Conservation (phyloP, 2,329 filamentous ascomycete genomes). For the Neofusicoccum laricinum region DNA sequence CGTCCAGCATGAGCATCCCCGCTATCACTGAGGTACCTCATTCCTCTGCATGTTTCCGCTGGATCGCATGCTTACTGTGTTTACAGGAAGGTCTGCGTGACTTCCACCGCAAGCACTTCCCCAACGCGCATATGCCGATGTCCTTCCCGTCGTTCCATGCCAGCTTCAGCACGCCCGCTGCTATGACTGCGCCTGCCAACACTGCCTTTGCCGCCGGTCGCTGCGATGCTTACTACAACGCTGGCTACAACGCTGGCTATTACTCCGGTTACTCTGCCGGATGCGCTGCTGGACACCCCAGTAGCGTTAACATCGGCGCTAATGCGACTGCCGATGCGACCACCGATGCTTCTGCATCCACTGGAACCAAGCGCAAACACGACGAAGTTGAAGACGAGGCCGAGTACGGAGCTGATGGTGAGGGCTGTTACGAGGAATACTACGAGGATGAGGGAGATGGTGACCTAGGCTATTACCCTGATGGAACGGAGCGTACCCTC, state of each 20-base stretch:
- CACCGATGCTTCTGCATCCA: not conserved
- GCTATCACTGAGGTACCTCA: not conserved
- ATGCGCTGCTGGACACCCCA: not conserved
- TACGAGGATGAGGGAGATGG: slow-evolving; percentile 56
- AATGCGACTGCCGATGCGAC: not conserved
- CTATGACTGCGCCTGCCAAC: not conserved
- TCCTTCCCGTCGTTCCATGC: slow-evolving; percentile 26
- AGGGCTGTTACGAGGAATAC: slow-evolving; percentile 36
- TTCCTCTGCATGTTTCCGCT: not conserved
- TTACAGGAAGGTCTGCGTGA: slow-evolving; percentile 41
- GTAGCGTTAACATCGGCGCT: too few relatives aligned
- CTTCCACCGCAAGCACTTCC: slow-evolving; percentile 45
- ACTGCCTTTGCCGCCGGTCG: slow-evolving; percentile 5
- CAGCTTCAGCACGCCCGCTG: not conserved
- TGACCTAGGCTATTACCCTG: slow-evolving; percentile 76
- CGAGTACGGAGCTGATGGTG: slow-evolving; percentile 20
- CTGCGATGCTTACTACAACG: not conserved
- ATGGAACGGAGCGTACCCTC: slow-evolving; percentile 83
- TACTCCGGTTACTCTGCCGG: not conserved
- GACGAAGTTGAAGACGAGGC: not conserved
- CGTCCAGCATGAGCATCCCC: not conserved
- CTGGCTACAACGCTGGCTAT: not conserved
- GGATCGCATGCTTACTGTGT: slow-evolving; percentile 8
- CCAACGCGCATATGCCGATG: slow-evolving; percentile 34
- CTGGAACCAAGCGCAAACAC: not conserved